Conservation (phyloP, 148 eudicot species). For the Silene latifolia region DNA sequence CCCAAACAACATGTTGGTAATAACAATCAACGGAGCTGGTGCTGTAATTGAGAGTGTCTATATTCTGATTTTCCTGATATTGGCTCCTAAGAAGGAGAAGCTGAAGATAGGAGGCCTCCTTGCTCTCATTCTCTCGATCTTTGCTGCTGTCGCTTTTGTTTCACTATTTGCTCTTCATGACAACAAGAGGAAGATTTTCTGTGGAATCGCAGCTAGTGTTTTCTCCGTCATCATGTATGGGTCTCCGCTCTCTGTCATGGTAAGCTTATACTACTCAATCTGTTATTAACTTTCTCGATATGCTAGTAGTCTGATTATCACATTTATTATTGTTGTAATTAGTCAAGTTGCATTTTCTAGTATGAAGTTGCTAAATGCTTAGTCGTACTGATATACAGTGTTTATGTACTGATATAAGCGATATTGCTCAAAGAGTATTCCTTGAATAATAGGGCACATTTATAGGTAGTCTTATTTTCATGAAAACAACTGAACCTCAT, state of each 20-base stretch:
- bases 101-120: conserved; percentile 55
- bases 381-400: not conserved
- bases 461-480: conserved; percentile 2
- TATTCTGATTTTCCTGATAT: conserved; percentile 51
- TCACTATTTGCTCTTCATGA: conserved; percentile 68
- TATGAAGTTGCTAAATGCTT: not conserved
- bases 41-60: conserved; percentile 66
- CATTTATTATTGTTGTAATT: not conserved
- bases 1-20: conserved; percentile 56
- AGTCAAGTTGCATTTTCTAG: not conserved
- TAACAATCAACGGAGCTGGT: conserved; percentile 67
- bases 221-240: conserved; percentile 94
- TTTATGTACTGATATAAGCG: not conserved
- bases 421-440: no score
- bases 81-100: conserved; percentile 73
- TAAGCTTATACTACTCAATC: conserved; percentile 24
- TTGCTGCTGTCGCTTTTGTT: conserved; percentile 46
- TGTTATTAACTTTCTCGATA: not conserved
- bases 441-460: no score
- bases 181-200: conserved; percentile 52
- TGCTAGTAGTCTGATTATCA: not conserved
- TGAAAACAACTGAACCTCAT: not conserved
- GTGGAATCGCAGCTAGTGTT: conserved; percentile 68
- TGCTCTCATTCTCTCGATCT: conserved; percentile 34
- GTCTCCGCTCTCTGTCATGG: conserved; percentile 82